A percentile compares a stretch with the other conserved stretches of the same genome.
Evolutionary conservation across 2,329 filamentous ascomycete genomes (phyloP).

Genomic region (Xylariaceae sp.): DNA sequence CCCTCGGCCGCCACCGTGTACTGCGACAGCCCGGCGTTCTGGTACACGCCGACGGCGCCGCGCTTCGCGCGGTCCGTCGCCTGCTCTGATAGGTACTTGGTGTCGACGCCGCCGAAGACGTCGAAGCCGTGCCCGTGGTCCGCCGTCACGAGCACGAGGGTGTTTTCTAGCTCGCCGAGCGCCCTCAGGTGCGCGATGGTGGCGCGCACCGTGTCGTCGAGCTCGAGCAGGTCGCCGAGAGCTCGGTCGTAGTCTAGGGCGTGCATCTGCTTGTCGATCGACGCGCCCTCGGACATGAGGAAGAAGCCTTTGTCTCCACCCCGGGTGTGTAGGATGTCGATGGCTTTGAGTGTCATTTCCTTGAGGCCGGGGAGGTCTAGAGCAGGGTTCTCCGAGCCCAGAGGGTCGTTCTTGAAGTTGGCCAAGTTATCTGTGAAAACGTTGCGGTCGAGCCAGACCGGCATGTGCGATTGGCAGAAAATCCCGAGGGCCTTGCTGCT

Average conservation of each 20-base stretch:
- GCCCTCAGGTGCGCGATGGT: constrained; percentile 71
- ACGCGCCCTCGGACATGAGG: constrained; percentile 84
- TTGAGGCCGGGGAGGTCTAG: constrained; percentile 80
- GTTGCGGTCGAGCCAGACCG: constrained; percentile 86
- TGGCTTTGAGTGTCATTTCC: constrained; percentile 87
- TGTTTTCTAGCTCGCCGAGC: constrained; percentile 71
- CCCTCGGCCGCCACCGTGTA: constrained; percentile 64
- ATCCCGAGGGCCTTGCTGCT: constrained; percentile 72
- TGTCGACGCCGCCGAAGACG: constrained; percentile 81
- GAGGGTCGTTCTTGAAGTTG: constrained; percentile 68
- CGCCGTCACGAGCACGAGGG: constrained; percentile 79
- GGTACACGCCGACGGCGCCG: constrained; percentile 72
- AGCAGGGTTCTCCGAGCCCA: constrained; percentile 65
- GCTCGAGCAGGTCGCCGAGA: constrained; percentile 80
- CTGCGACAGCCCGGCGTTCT: constrained; percentile 72
- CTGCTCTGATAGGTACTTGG: constrained; percentile 71
- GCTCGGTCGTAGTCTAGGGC: constrained; percentile 82
- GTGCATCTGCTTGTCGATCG: constrained; percentile 91
- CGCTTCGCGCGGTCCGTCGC: constrained; percentile 72
- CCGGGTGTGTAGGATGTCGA: constrained; percentile 73
- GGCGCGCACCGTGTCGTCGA: constrained; percentile 80
- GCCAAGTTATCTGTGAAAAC: constrained; percentile 73
- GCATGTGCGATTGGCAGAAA: constrained; percentile 74
- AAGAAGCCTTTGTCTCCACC: constrained; percentile 76
- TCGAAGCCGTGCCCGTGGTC: constrained; percentile 91